Evolutionary conservation across 2,329 filamentous ascomycete species (phyloP).

Genomic region (Tolypocladium album): DNA sequence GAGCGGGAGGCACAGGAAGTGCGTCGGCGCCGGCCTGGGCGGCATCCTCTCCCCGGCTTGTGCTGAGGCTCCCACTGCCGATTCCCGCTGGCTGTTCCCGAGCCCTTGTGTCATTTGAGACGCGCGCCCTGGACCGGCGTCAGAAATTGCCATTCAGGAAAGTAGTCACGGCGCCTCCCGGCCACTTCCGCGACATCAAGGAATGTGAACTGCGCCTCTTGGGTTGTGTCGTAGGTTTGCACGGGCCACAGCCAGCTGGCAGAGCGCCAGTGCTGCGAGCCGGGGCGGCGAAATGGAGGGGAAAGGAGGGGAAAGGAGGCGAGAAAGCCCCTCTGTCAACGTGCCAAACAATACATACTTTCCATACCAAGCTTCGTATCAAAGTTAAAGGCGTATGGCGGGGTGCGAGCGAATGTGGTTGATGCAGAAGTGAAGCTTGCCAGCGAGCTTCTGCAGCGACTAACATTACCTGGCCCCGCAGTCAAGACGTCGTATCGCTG

Average conservation of each 20-base stretch:
- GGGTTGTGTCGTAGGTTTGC: not conserved
- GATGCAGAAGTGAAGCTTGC: not conserved
- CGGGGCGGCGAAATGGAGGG: not conserved
- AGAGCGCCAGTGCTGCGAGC: not conserved
- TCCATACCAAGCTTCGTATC: not conserved
- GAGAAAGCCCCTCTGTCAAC: not conserved
- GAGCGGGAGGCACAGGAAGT: slow-evolving; percentile 70
- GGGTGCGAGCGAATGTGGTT: not conserved
- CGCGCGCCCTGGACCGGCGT: not conserved
- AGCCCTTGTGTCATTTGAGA: not conserved
- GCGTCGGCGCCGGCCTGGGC: slow-evolving; percentile 43
- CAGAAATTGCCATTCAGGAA: not conserved
- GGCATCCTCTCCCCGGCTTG: slow-evolving; percentile 18
- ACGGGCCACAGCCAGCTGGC: not conserved
- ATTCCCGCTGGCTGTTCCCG: not conserved
- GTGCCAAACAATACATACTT: not conserved
- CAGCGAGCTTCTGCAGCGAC: not conserved
- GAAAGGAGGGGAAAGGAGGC: not conserved
- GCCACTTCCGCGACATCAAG: not conserved
- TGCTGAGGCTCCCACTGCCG: not conserved
- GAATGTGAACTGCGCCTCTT: not conserved
- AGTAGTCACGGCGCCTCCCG: not conserved
- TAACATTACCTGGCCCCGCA: not conserved
- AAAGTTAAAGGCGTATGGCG: not conserved
- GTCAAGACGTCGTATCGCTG: not conserved